Base-by-base conservation (phyloP, 2,329 filamentous ascomycete species). In the Fusarium virguliforme region DNA sequence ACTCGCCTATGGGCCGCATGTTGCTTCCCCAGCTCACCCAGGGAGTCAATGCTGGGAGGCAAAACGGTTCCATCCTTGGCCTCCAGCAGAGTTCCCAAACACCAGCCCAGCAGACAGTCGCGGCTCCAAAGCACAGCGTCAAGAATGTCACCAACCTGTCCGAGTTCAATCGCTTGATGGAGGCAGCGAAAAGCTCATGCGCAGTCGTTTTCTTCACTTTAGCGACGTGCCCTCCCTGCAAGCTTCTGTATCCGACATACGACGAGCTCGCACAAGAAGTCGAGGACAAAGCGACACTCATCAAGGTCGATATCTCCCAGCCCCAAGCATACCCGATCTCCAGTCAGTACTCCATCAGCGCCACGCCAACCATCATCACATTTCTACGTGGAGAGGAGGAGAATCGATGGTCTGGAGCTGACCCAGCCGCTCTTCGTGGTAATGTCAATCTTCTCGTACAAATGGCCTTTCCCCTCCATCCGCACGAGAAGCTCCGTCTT, bases 171-270 rank as follows among this genome's bases (percentile, higher is more conserved):
- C 62, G 63, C 1, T 41, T 81, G 4, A 80, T 91, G 5, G 80
- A 82, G 6, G 87, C 91, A 30, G 92, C 92, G 0, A 85, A 85
- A 30, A 85, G 87, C 6, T 90, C 92, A 1, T 94, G 91, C 66
- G 93, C 93, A 0, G 88, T 95, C 38, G 87, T 98, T 62, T 98
- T 98, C 84, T 98, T 98, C 83, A 98, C 95, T 0, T 97, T 94
- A 4, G 89, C 92, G 3, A 96, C 91, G 3, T 98, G 95, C 77
- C 88, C 90, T 1, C 94, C 95, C 0, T 98, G 95, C 86, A 95
- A 92, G 79, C 82, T 89, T 15, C 87, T 95, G 3, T 97, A 97
- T 75, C 94, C 95, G 1, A 81, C 91, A 1, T 98, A 94, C 75
- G 92, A 97, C 67, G 86, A 93, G 70, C 85, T 98, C 1, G 94